Percentiles rank a stretch among this genome's conserved stretches.
phyloP scores from a whole-genome alignment of 768 basidiomycete genomes.

The Leccinum uliginosum region DNA sequence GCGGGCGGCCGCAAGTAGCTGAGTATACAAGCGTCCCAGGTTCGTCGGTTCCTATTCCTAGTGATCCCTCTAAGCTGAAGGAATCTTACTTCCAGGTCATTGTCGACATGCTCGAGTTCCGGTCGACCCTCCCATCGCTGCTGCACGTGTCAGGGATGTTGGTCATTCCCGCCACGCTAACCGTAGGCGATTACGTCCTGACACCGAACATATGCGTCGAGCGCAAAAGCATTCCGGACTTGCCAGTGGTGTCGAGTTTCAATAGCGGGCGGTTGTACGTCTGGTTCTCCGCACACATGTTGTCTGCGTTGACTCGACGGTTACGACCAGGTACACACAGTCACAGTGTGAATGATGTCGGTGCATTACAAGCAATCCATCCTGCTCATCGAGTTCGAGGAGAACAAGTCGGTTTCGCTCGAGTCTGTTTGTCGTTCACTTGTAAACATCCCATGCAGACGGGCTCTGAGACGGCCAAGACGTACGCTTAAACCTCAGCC shows the following conservation, averaged over 20 bases:
- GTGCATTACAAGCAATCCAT: constrained; percentile 93
- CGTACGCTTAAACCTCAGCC: constrained; percentile 56
- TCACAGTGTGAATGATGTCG: constrained; percentile 97
- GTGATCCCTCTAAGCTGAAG: neutral
- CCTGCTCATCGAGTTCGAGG: constrained; percentile 94
- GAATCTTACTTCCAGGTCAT: constrained; percentile 60
- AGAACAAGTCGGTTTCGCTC: constrained; percentile 91
- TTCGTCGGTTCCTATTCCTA: constrained; percentile 18
- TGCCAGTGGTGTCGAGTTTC: constrained; percentile 92
- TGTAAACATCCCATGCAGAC: constrained; percentile 35
- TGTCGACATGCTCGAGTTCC: constrained; percentile 96
- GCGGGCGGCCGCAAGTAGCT: constrained; percentile 86
- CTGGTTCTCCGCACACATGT: neutral
- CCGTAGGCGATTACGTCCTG: constrained; percentile 94
- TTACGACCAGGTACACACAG: constrained; percentile 74
- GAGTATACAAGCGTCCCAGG: constrained; percentile 61
- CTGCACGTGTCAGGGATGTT: constrained; percentile 77
- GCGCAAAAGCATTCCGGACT: constrained; percentile 89
- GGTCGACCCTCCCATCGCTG: constrained; percentile 86
- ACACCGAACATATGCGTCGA: constrained; percentile 96
- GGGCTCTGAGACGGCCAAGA: constrained; percentile 58
- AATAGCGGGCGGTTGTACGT: constrained; percentile 90
- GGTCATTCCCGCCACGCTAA: constrained; percentile 88
- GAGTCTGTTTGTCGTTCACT: constrained; percentile 41
- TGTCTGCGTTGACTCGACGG: neutral